Conservation (phyloP, 1,139 yeast species). For the Blastobotrys proliferans region DNA sequence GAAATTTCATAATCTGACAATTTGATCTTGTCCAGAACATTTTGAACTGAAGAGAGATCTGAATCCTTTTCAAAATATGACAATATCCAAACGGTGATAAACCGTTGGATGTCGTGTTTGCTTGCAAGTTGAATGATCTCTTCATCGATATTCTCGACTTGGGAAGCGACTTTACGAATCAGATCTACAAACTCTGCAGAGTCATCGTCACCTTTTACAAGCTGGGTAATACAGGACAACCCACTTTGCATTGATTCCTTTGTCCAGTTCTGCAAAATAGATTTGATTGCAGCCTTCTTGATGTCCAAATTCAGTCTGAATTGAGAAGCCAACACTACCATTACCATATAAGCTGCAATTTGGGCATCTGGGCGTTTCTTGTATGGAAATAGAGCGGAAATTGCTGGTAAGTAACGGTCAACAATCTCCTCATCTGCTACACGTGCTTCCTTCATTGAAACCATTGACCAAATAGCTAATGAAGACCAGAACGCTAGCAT, state of each 20-base stretch:
- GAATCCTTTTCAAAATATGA: constrained; percentile 26
- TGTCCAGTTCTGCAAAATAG: constrained; percentile 51
- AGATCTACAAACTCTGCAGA: constrained; percentile 24
- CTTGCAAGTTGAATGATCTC: constrained; percentile 28
- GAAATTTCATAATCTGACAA: constrained; percentile 21
- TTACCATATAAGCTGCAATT: constrained; percentile 75
- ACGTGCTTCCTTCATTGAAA: constrained; percentile 42
- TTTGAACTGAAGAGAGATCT: constrained; percentile 24
- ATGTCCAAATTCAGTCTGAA: constrained; percentile 62
- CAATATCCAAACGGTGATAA: constrained; percentile 29
- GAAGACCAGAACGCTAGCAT: constrained; percentile 77
- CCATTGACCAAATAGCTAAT: constrained; percentile 62
- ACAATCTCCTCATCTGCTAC: constrained; percentile 35
- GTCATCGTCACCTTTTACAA: constrained; percentile 21
- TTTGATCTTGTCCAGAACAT: constrained; percentile 25
- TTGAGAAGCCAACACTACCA: constrained; percentile 74
- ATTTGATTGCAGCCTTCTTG: constrained; percentile 63
- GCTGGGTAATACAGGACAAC: constrained; percentile 38
- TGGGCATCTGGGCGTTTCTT: constrained; percentile 56
- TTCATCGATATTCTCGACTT: constrained; percentile 14
- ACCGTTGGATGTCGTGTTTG: constrained; percentile 30
- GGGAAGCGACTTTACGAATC: background rate
- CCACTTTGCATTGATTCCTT: constrained; percentile 35
- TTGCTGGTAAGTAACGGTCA: constrained; percentile 45
- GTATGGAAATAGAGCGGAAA: constrained; percentile 32